Evolutionary conservation across 139 green algal genomes (phyloP), one percentile per base, ranked within the genome.

Genomic region (Chlorella sp.): DNA sequence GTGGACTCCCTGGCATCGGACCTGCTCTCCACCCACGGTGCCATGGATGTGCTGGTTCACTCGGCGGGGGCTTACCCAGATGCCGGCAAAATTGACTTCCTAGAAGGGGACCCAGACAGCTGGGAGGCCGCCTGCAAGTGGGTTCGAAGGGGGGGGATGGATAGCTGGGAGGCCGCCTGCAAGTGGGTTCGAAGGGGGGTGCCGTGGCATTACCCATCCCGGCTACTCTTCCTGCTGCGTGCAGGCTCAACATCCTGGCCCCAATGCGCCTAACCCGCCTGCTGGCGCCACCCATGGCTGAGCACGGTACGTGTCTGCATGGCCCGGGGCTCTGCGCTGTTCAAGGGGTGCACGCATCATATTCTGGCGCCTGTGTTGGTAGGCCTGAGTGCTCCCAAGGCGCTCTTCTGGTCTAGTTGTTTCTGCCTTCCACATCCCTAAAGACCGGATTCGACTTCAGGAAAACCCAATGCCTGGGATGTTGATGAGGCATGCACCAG

Each of bases 1-100:
- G 60, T 80, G 3, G 89, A 95, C 64, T 5, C n/a, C 39, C 86
- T 95, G 64, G 85, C 91, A 15, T 26, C 81, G 1, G 86, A 86
- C 22, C 73, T 92, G 39, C 68, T 94, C 22, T 37, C 40, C 16
- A 57, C 37, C 61, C 91, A 92, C 53, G 88, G 84, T 36, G 36
- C 85, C 69, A 86, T 94, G 2, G 87, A 94, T 42, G 92, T 95
- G 24, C 77, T 95, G 42, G 93, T 95, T 14, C 95, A 95, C 79
- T 91, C 85, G 34, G 91, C 93, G 30, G 93, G 84, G 3, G 82
- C n/a, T 48, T 83, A 83, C 18, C 84, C 71, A 2, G 86, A 93
- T 32, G 37, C 89, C 5, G 53, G 84, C 32, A 81, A 30, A 16
- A 18, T 88, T 36, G 68, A 88, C 28, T 32, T 34, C 2, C 28